Conservation (phyloP, 1,139 yeast genomes). For the Magnusiomyces clavatus region DNA sequence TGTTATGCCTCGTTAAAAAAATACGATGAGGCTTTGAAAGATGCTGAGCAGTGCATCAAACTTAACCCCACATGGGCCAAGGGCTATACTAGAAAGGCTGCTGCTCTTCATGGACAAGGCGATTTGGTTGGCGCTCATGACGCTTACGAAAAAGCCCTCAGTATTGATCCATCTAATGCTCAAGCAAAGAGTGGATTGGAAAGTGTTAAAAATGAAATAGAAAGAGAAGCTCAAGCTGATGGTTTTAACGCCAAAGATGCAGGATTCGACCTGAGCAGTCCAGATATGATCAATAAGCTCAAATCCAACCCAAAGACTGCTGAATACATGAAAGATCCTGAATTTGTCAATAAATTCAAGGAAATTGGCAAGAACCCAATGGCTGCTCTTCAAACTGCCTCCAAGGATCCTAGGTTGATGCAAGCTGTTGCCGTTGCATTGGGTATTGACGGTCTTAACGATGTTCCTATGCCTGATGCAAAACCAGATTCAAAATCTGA, state of each 20-base stretch:
- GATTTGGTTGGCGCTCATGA: conserved; percentile 49
- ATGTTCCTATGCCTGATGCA: conserved; percentile 17
- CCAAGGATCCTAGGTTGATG: conserved; percentile 82
- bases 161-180: conserved; percentile 71
- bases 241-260: conserved; percentile 64
- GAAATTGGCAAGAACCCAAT: conserved; percentile 67
- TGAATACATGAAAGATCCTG: conserved; percentile 81
- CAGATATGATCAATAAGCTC: conserved; percentile 66
- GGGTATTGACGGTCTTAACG: conserved; percentile 49
- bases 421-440: conserved; percentile 77
- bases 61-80: conserved; percentile 87
- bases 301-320: conserved; percentile 81
- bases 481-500: conserved; percentile 26
- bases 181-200: conserved; percentile 82
- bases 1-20: conserved; percentile 74
- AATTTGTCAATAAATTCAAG: conserved; percentile 62
- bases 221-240: conserved; percentile 33
- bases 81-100: conserved; percentile 89
- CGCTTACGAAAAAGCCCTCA: conserved; percentile 73
- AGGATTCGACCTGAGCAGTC: conserved; percentile 68
- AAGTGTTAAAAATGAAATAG: conserved; percentile 54
- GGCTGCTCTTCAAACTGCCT: conserved; percentile 48
- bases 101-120: conserved; percentile 84
- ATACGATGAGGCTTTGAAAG: conserved; percentile 65
- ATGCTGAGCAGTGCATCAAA: conserved; percentile 74